Evolutionary conservation across 345 rosid species (phyloP).

Genomic region (Gynandropsis gynandra): DNA sequence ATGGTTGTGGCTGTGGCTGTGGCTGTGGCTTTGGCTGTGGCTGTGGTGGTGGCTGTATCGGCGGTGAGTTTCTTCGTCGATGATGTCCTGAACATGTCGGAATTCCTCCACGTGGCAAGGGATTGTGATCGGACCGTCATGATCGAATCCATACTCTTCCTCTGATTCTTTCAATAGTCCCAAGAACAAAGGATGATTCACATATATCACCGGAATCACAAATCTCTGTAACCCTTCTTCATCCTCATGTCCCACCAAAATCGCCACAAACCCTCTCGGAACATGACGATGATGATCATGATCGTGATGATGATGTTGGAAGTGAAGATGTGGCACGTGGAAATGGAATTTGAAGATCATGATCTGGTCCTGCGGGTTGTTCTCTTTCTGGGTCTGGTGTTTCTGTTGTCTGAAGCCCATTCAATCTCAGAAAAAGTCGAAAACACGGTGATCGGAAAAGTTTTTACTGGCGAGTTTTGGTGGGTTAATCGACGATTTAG

Average conservation of each 20-base stretch:
- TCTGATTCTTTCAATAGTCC: conserved; percentile 62
- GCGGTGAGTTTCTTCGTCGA: conserved; percentile 50
- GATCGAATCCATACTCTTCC: conserved; percentile 72
- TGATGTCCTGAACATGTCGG: conserved; percentile 53
- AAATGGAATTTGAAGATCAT: conserved; percentile 46
- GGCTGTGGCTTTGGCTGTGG: too few relatives aligned
- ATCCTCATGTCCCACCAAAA: conserved; percentile 67
- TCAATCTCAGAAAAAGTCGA: neutral
- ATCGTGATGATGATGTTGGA: neutral
- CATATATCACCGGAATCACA: conserved; percentile 65
- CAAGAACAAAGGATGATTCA: conserved; percentile 73
- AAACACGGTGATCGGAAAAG: neutral
- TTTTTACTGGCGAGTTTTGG: neutral
- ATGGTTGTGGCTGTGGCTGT: conserved; percentile 22
- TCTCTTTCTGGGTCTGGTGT: conserved; percentile 18
- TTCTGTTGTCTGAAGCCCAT: conserved; percentile 37
- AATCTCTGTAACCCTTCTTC: conserved; percentile 59
- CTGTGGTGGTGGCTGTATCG: conserved; percentile 32
- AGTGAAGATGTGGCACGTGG: conserved; percentile 36
- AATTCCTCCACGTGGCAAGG: conserved; percentile 85
- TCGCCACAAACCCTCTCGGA: conserved; percentile 70
- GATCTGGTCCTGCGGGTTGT: conserved; percentile 11
- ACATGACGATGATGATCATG: conserved; percentile 21
- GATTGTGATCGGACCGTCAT: conserved; percentile 67
- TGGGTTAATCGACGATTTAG: conserved; percentile 15